A percentile compares a stretch with the other conserved stretches of the same genome.
phyloP scores from a whole-genome alignment of 306 rosid genomes.

The Erythrophleum fordii region DNA sequence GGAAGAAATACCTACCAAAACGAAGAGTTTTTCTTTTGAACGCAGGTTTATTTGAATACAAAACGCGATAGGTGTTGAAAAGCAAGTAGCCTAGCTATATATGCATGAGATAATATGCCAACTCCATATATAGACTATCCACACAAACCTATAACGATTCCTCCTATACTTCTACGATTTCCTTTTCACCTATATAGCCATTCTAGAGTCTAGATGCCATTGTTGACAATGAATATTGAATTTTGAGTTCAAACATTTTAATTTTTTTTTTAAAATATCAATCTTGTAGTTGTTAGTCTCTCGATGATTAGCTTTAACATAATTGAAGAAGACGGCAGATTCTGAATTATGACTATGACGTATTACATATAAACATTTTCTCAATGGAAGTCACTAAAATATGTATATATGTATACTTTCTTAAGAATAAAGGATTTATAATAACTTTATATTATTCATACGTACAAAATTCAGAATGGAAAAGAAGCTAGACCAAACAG shows the following conservation, averaged over 20 bases:
- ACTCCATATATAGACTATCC: background rate
- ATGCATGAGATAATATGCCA: background rate
- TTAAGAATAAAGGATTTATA: too few relatives aligned
- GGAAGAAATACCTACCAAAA: background rate
- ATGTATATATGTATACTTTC: too few relatives aligned
- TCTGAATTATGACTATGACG: background rate
- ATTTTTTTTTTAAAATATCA: too few relatives aligned
- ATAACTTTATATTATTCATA: background rate
- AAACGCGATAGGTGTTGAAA: background rate
- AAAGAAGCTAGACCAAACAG: background rate
- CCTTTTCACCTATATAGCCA: too few relatives aligned
- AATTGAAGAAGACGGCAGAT: background rate
- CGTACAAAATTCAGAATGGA: constrained; percentile 12
- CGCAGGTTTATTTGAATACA: background rate
- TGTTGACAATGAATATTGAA: background rate
- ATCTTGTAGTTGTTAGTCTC: background rate
- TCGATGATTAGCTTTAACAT: background rate
- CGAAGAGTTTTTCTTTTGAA: background rate
- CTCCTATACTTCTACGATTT: background rate
- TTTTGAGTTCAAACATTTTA: background rate
- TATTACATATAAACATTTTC: background rate
- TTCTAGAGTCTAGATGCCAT: background rate
- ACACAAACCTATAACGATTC: background rate
- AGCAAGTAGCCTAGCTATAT: background rate
- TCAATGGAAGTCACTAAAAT: background rate